A percentile compares a stretch with the other conserved stretches of the same genome.
Conservation (phyloP, 805 yeast species). For the Ogataea neopini region DNA sequence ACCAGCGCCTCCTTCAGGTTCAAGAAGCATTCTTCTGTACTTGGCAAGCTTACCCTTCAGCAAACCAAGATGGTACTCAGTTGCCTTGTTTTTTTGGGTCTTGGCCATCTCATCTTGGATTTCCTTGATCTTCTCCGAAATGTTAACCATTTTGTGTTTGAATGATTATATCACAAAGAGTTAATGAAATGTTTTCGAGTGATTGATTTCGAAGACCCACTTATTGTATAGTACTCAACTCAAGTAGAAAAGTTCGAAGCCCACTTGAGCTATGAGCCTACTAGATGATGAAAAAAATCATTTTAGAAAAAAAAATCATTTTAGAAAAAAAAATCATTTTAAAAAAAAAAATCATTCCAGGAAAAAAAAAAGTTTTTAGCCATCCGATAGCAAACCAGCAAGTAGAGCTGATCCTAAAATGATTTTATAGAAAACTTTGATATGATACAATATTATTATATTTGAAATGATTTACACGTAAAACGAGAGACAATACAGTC, state of each 20-base stretch:
- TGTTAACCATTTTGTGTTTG: slow-evolving; percentile 33
- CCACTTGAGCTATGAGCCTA: too few relatives aligned
- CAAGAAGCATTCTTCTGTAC: slow-evolving; percentile 85
- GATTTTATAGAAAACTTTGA: too few relatives aligned
- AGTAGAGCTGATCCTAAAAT: too few relatives aligned
- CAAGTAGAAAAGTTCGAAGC: too few relatives aligned
- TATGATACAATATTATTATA: not conserved
- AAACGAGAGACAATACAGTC: not conserved
- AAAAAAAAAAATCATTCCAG: too few relatives aligned
- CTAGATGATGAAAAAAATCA: too few relatives aligned
- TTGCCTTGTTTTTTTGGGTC: slow-evolving; percentile 96
- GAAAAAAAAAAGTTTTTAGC: too few relatives aligned
- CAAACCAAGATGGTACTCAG: slow-evolving; percentile 94
- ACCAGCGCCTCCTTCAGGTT: slow-evolving; percentile 74
- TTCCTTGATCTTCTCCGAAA: slow-evolving; percentile 73
- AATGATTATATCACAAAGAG: not conserved
- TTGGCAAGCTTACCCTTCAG: slow-evolving; percentile 93
- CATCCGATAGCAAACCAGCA: too few relatives aligned
- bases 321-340: too few relatives aligned
- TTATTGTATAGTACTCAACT: too few relatives aligned
- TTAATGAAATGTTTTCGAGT: not conserved
- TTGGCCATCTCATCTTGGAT: slow-evolving; percentile 92
- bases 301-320: too few relatives aligned
- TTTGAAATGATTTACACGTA: not conserved
- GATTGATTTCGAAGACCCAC: too few relatives aligned